Evolutionary conservation across 306 rosid species (phyloP).

Genomic region (Purshia tridentata): DNA sequence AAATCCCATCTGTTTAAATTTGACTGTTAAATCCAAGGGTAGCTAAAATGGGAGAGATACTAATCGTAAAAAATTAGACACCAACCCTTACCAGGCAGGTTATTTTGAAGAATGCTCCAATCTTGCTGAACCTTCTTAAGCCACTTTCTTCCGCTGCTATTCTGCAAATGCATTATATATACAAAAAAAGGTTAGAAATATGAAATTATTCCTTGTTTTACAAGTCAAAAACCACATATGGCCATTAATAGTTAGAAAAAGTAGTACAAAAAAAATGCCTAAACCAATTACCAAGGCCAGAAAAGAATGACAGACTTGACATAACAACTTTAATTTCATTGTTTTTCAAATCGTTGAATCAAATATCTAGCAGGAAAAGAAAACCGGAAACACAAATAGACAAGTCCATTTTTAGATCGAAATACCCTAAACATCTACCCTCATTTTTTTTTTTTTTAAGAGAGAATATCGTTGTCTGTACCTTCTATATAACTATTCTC

Average conservation of each 20-base stretch:
- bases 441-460: not conserved
- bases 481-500: not conserved
- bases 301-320: not conserved
- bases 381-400: not conserved
- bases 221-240: conserved; percentile 9
- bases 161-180: conserved; percentile 45
- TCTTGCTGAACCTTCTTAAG: conserved; percentile 94
- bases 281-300: not conserved
- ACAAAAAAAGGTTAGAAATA: conserved; percentile 14
- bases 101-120: conserved; percentile 95
- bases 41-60: conserved; percentile 19
- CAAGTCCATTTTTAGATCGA: not conserved
- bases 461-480: not conserved
- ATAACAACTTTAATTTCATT: conserved; percentile 1
- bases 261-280: not conserved
- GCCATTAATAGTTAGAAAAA: not conserved
- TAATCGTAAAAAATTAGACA: not conserved
- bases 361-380: conserved; percentile 1
- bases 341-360: not conserved
- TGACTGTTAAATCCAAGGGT: conserved; percentile 22
- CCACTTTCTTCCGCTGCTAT: conserved; percentile 75
- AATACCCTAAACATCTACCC: not conserved
- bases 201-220: conserved; percentile 16
- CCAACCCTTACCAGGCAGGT: conserved; percentile 73
- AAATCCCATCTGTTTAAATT: conserved; percentile 74